Percentiles rank a stretch among this genome's conserved stretches.
phyloP scores from a whole-genome alignment of 805 yeast species.

The Schizosaccharomyces osmophilus region DNA sequence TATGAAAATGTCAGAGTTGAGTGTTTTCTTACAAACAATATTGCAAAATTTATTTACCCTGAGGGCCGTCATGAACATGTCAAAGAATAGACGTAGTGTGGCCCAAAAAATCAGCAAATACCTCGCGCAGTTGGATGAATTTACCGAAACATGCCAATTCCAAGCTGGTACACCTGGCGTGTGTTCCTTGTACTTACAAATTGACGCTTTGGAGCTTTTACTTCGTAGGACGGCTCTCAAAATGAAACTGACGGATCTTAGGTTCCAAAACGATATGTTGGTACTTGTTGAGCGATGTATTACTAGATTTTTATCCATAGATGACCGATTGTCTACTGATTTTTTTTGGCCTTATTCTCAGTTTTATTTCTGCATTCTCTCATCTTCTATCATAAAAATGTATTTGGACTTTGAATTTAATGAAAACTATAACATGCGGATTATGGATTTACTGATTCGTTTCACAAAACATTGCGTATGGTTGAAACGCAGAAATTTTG shows the following conservation, averaged over 20 bases:
- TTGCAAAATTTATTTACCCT: not conserved
- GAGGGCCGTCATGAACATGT: not conserved
- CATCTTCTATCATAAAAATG: not conserved
- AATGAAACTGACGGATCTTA: not conserved
- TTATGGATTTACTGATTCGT: not conserved
- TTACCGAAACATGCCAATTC: not conserved
- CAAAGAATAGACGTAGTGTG: not conserved
- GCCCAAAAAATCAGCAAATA: not conserved
- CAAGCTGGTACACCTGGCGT: not conserved
- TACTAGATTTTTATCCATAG: not conserved
- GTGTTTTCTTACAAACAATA: not conserved
- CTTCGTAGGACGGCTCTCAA: not conserved
- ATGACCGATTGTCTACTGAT: not conserved
- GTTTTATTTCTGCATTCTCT: not conserved
- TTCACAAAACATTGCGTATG: not conserved
- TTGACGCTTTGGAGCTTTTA: not conserved
- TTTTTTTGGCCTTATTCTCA: not conserved
- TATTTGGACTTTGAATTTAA: not conserved
- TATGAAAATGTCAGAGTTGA: not conserved
- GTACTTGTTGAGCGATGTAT: not conserved
- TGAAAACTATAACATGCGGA: not conserved
- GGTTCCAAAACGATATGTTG: not conserved
- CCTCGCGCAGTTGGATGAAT: not conserved
- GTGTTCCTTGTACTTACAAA: not conserved
- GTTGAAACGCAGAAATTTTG: not conserved